phyloP scores from a whole-genome alignment of 179 eudicot species.

The Heliamphora pulchella region DNA sequence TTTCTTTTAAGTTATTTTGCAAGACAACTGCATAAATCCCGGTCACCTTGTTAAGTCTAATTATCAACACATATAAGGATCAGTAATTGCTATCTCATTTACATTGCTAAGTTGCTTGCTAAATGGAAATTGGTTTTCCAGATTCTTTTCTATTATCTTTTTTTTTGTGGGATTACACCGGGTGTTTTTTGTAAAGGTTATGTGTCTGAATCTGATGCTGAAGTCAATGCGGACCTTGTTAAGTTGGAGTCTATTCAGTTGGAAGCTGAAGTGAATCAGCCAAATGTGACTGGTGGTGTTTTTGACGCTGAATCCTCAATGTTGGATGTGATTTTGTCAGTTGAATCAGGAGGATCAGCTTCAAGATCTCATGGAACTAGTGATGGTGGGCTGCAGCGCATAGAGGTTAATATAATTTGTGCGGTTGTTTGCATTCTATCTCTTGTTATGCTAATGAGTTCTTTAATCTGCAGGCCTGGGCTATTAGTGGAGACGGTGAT shows the following conservation, averaged over 20 bases:
- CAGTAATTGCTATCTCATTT: background rate
- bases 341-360: constrained; percentile 36
- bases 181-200: constrained; percentile 23
- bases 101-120: background rate
- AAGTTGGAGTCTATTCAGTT: constrained; percentile 27
- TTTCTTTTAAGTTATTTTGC: background rate
- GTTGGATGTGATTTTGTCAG: constrained; percentile 68
- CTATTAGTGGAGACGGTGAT: constrained; percentile 53
- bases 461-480: constrained; percentile 63
- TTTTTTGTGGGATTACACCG: background rate
- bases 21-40: constrained; percentile 6
- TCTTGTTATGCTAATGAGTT: background rate
- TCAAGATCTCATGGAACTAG: constrained; percentile 31
- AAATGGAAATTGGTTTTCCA: background rate
- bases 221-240: constrained; percentile 22
- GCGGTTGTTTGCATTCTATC: constrained; percentile 5
- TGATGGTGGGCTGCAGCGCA: constrained; percentile 41
- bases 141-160: background rate
- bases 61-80: background rate
- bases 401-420: constrained; percentile 44
- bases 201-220: constrained; percentile 27
- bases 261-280: constrained; percentile 29
- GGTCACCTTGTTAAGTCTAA: background rate
- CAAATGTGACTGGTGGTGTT: constrained; percentile 28
- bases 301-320: constrained; percentile 33